Evolutionary conservation across 2,329 filamentous ascomycete species (phyloP).

Genomic region (Zalaria sp.): DNA sequence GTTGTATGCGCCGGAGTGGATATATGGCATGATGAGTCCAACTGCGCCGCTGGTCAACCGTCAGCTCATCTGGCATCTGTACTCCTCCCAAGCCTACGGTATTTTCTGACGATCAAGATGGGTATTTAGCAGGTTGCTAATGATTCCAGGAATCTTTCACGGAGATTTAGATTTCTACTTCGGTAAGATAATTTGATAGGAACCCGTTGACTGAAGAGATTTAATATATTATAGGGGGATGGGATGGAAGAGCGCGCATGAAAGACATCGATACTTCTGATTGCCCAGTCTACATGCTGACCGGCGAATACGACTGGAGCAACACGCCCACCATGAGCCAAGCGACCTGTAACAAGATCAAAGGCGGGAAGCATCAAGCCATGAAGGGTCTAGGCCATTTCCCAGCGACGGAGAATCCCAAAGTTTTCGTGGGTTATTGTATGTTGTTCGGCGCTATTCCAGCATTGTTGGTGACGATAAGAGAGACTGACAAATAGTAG

Average conservation of each 20-base stretch:
- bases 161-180: slow-evolving; percentile 35
- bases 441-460: slow-evolving; percentile 3
- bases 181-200: slow-evolving; percentile 10
- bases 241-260: slow-evolving; percentile 32
- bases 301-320: slow-evolving; percentile 35
- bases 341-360: slow-evolving; percentile 32
- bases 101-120: slow-evolving; percentile 24
- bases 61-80: slow-evolving; percentile 36
- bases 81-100: slow-evolving; percentile 35
- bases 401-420: slow-evolving; percentile 29
- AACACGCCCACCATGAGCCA: slow-evolving; percentile 33
- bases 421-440: slow-evolving; percentile 17
- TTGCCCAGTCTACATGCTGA: slow-evolving; percentile 38
- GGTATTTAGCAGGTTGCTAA: background rate
- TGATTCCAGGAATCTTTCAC: slow-evolving; percentile 18
- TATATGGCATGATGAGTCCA: slow-evolving; percentile 36
- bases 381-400: slow-evolving; percentile 35
- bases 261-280: slow-evolving; percentile 31
- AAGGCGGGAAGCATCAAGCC: slow-evolving; percentile 27
- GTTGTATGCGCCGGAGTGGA: slow-evolving; percentile 34
- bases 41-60: slow-evolving; percentile 30
- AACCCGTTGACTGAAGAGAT: background rate
- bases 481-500: slow-evolving; percentile 5
- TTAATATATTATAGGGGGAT: slow-evolving; percentile 15
- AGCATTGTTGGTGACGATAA: background rate